Evolutionary conservation across 768 basidiomycete genomes (phyloP), one percentile per base, ranked within the genome.

Genomic region (Amanita pallidorosea): DNA sequence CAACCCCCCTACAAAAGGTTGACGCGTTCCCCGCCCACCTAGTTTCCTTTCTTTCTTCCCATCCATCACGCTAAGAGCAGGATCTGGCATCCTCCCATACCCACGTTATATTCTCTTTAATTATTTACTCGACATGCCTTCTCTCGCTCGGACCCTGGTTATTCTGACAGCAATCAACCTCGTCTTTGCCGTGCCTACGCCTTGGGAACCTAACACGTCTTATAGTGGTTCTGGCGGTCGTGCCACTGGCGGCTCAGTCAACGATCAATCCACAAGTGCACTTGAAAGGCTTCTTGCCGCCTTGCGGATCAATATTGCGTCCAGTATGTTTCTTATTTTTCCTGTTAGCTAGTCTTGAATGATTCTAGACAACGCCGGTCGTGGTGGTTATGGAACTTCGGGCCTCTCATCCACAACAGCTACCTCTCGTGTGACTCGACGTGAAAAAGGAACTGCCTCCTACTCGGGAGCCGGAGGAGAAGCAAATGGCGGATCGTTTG

Each of bases 401-500:
- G 70, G 68, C n/a, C 12, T 52, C 25, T 60, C 61, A 18, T 13
- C 54, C 18, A 55, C 53, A 29, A 25, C 44, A 25, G 17, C 11
- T 9, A 15, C n/a, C n/a, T n/a, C 5, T 8, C 35, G 36, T 37
- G 47, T 5, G n/a, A 12, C 5, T 27, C 20, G 25, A 37, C 36
- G 15, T 17, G 47, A 15, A 37, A 20, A 27, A n/a, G 31, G 33
- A 25, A 17, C 9, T 23, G 12, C 5, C n/a, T 29, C 49, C 5
- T 40, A 3, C 22, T 41, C 29, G 47, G 49, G 47, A 65, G 67
- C 53, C 27, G 67, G 68, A 51, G 71, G 69, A 20, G 46, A 58
- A 13, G 63, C 67, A 18, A 25, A 53, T 7, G 74, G 71, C 17
- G 74, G 73, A 4, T 59, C 61, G 4, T 65, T 68, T 20, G 52